Conservation (phyloP, 768 basidiomycete genomes). For the Kwoniella mangroviensis region DNA sequence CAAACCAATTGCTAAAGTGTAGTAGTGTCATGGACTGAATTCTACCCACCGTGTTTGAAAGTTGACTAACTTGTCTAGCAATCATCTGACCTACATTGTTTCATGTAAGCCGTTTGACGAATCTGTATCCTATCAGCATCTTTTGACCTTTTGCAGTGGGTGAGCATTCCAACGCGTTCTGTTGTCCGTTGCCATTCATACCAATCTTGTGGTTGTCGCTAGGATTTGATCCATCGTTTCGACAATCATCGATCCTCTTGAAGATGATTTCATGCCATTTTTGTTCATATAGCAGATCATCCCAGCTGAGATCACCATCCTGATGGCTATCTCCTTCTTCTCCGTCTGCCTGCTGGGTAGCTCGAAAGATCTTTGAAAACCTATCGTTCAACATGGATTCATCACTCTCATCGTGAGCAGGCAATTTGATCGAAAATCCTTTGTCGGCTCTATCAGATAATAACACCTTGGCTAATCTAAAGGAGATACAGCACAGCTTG, state of each 20-base stretch:
- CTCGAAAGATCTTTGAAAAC: neutral
- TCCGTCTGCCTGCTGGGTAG: no score
- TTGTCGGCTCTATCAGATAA: neutral
- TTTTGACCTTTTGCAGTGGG: neutral
- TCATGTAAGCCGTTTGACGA: neutral
- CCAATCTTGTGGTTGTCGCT: neutral
- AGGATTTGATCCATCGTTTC: no score
- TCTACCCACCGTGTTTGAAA: no score
- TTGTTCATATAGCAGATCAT: no score
- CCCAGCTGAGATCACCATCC: no score
- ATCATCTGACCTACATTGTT: no score
- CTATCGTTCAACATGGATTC: neutral
- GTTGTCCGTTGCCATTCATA: neutral
- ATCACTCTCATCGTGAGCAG: neutral
- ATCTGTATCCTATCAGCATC: neutral
- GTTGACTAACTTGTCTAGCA: no score
- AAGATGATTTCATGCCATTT: no score
- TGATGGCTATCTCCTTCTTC: neutral
- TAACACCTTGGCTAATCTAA: neutral
- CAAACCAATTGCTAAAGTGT: neutral
- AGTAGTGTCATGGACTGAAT: no score
- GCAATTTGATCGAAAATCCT: neutral
- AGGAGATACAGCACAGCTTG: neutral
- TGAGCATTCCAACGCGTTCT: neutral
- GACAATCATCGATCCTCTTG: no score